phyloP scores from a whole-genome alignment of 2,329 filamentous ascomycete genomes.

The Aspergillus felis region DNA sequence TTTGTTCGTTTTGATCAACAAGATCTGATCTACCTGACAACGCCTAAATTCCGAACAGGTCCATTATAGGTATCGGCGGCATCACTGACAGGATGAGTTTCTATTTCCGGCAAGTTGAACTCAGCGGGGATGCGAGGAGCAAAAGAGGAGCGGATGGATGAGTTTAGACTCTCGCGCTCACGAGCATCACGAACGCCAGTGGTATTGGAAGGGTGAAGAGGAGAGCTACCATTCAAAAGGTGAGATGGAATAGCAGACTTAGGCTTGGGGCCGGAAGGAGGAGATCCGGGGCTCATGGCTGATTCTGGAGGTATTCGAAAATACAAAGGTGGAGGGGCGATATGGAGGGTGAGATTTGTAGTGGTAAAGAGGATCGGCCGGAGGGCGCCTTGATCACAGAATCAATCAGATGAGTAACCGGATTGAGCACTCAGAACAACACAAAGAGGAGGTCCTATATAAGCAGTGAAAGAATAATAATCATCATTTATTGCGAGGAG shows the following conservation, averaged over 20 bases:
- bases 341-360: background rate
- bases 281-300: constrained; percentile 44
- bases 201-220: constrained; percentile 44
- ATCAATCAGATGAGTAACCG: background rate
- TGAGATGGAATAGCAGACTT: constrained; percentile 54
- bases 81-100: constrained; percentile 13
- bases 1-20: background rate
- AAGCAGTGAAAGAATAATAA: background rate
- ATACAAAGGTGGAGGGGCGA: background rate
- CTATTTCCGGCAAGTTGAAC: constrained; percentile 23
- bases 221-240: constrained; percentile 53
- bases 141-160: constrained; percentile 58
- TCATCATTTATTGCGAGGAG: background rate
- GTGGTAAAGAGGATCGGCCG: background rate
- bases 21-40: constrained; percentile 22
- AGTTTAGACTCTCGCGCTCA: constrained; percentile 56
- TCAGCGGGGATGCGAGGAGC: constrained; percentile 34
- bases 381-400: background rate
- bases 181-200: constrained; percentile 47
- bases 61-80: constrained; percentile 15
- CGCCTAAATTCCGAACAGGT: constrained; percentile 14
- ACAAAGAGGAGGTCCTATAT: background rate
- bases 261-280: constrained; percentile 44
- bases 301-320: constrained; percentile 3
- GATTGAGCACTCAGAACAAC: background rate